Evolutionary conservation across 2,329 filamentous ascomycete genomes (phyloP), one percentile per base, ranked within the genome.

Genomic region (Leptosphaerulina australis): DNA sequence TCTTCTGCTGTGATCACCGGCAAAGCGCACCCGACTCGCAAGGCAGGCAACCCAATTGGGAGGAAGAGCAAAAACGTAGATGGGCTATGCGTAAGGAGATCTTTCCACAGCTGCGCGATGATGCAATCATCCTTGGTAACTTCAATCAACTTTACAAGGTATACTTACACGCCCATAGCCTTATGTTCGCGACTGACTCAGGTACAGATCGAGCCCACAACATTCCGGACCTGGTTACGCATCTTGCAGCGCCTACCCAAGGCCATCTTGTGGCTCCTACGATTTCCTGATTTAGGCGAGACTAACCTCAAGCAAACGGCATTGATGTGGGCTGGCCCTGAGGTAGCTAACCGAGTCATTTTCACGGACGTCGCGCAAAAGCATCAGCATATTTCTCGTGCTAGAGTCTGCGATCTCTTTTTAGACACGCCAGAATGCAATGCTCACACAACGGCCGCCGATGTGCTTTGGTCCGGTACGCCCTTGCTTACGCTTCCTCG

Each of bases 131-230:
- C 63, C 81, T 99, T 50, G 94, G 91, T 5, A 99, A 99, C 73
- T 99, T 99, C 76, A 99, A 99, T 69, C 94, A 99, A 72, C 79
- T 99, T 24, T 99, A 99, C 77, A 99, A 99, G 85, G 92, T 94
- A 79, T 58, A 40, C 35, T 11, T 20, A 12, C 1, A 15, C 12
- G n/a, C 11, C 21, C 33, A 9, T 8, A 36, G 14, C n/a, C 11
- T n/a, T 12, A n/a, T 28, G 3, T 25, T 4, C 3, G 18, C 3
- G 18, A 33, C 59, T 66, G 51, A 72, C 54, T 33, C 4, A 14
- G 5, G 5, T 9, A 24, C 54, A 96, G 91, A 97, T 99, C 74
- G 94, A 99, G 62, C 94, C 94, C 1, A 95, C 91, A 3, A 97
- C 91, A 6, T 97, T 97, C 76, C 88, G 94, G 41, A 91, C 90